phyloP scores from a whole-genome alignment of 352 stramenopile genomes.

The Phytopythium boreale region DNA sequence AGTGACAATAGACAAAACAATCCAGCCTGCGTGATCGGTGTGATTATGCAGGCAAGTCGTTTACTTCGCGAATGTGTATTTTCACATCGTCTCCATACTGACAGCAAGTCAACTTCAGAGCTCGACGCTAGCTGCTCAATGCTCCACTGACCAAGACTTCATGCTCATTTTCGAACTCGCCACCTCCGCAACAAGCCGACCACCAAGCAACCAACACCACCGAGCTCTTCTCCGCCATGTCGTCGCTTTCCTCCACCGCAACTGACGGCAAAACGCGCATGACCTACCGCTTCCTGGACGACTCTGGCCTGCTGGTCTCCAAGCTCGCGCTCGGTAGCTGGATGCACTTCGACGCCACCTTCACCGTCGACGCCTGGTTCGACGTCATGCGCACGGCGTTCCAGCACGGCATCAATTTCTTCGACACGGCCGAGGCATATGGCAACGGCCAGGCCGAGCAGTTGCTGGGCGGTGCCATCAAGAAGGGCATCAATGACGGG shows the following conservation, averaged over 20 bases:
- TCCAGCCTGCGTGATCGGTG: not conserved
- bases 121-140: not conserved
- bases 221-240: not conserved
- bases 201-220: too few relatives aligned
- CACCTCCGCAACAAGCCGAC: not conserved
- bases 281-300: not conserved
- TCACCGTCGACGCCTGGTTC: constrained; percentile 21
- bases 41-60: not conserved
- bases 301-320: constrained; percentile 33
- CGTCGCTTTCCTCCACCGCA: constrained; percentile 7
- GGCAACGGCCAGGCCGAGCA: constrained; percentile 25
- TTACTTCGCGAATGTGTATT: not conserved
- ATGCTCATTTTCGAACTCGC: not conserved
- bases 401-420: constrained; percentile 43
- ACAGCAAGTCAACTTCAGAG: not conserved
- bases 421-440: constrained; percentile 46
- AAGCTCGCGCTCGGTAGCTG: constrained; percentile 33
- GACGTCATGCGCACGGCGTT: constrained; percentile 28
- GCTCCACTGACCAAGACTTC: not conserved
- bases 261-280: constrained; percentile 24
- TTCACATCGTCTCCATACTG: not conserved
- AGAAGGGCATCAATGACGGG: constrained; percentile 28
- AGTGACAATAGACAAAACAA: not conserved
- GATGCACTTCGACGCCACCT: constrained; percentile 19
- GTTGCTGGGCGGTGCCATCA: constrained; percentile 32